Conservation (phyloP, 257 asterid genomes). For the Petunia axillaris region DNA sequence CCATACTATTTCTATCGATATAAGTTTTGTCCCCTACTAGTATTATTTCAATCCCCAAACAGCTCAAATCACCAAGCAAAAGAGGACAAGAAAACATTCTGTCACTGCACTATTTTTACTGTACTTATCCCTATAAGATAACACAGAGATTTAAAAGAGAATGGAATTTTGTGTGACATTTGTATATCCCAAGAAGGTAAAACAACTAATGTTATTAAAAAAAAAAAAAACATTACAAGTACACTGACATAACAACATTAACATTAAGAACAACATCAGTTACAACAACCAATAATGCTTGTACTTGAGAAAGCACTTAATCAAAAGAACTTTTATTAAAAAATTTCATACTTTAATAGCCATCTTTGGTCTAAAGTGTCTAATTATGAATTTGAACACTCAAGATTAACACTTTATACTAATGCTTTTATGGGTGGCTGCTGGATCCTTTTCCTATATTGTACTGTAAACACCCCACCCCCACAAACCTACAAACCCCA, state of each 20-base stretch:
- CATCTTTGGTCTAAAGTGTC: neutral
- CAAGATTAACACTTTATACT: slow-evolving; percentile 11
- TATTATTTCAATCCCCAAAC: slow-evolving; percentile 16
- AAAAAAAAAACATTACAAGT: neutral
- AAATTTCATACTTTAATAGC: neutral
- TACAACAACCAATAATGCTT: neutral
- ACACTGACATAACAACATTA: neutral
- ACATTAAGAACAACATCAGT: neutral
- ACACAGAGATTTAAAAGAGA: neutral
- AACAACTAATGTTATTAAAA: neutral
- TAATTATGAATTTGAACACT: slow-evolving; percentile 12
- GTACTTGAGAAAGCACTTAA: slow-evolving; percentile 12
- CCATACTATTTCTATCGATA: neutral
- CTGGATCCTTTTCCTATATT: neutral
- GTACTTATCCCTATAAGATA: neutral
- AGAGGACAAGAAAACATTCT: slow-evolving; percentile 25
- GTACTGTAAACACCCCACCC: neutral
- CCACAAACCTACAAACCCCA: too few species aligned
- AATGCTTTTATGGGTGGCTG: neutral
- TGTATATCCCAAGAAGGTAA: slow-evolving; percentile 13
- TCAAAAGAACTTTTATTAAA: neutral
- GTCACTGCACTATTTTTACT: neutral
- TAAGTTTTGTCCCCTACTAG: neutral
- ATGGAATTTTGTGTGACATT: neutral
- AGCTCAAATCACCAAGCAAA: slow-evolving; percentile 17